phyloP scores from a whole-genome alignment of 2,329 filamentous ascomycete species.

The Phialophora chinensis region DNA sequence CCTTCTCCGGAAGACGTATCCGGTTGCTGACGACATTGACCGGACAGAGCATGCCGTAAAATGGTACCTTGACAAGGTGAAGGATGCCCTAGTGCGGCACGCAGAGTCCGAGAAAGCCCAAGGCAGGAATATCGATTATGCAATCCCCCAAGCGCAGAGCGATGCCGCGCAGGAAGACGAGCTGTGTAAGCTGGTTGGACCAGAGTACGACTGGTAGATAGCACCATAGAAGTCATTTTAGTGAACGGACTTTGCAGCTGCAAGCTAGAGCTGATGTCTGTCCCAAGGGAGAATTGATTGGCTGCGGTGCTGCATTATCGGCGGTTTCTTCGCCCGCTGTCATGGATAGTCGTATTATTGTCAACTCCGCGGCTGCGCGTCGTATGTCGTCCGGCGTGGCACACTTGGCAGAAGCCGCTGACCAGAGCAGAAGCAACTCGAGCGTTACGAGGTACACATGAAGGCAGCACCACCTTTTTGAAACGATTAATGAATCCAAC shows the following conservation, averaged over 20 bases:
- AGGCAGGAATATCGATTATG: constrained; percentile 34
- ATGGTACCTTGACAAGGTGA: constrained; percentile 36
- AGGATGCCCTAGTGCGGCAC: constrained; percentile 26
- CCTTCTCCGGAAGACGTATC: neutral
- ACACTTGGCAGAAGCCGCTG: neutral
- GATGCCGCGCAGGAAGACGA: constrained; percentile 30
- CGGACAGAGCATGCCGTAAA: constrained; percentile 34
- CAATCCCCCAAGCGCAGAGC: constrained; percentile 32
- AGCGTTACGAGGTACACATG: neutral
- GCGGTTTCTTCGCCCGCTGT: neutral
- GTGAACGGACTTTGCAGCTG: constrained; percentile 18
- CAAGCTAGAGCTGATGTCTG: constrained; percentile 18
- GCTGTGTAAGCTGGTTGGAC: constrained; percentile 33
- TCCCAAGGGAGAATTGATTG: constrained; percentile 15
- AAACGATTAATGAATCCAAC: neutral
- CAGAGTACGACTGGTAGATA: constrained; percentile 32
- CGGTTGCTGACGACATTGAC: constrained; percentile 16
- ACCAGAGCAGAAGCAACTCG: neutral
- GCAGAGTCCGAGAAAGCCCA: constrained; percentile 32
- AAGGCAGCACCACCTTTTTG: neutral
- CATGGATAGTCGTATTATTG: constrained; percentile 1
- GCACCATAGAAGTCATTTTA: constrained; percentile 1
- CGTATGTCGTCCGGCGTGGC: neutral
- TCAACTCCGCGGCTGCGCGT: no score
- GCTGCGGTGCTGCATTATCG: constrained; percentile 6